Evolutionary conservation across 306 rosid genomes (phyloP).

Genomic region (Lotus japonicus): DNA sequence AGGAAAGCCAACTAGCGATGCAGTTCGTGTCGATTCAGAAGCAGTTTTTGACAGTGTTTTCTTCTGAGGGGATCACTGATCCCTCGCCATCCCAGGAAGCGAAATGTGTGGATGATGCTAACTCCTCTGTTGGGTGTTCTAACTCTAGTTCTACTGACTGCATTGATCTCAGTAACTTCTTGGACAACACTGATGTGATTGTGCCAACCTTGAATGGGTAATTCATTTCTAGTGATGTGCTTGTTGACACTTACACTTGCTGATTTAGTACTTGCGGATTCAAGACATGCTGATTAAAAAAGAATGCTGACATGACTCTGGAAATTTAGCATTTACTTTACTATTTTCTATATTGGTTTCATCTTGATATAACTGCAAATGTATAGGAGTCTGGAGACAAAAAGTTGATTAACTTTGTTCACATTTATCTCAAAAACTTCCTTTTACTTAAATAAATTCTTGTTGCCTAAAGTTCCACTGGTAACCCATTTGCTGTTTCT

Average conservation of each 20-base stretch:
- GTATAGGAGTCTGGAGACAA: no score
- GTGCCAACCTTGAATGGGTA: slow-evolving; percentile 91
- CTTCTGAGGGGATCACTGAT: slow-evolving; percentile 21
- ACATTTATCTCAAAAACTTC: no score
- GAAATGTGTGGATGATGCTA: slow-evolving; percentile 12
- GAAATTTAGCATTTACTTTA: no score
- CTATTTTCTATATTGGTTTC: no score
- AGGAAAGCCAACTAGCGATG: slow-evolving; percentile 44
- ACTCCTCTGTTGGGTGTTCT: slow-evolving; percentile 8
- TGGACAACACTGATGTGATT: slow-evolving; percentile 64
- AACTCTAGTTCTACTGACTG: slow-evolving; percentile 34
- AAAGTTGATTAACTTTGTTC: no score
- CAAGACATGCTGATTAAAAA: no score
- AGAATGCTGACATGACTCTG: no score
- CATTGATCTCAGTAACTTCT: slow-evolving; percentile 69
- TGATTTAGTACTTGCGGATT: not conserved
- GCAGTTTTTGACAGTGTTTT: slow-evolving; percentile 45
- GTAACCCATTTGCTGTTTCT: not conserved
- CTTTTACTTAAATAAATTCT: no score
- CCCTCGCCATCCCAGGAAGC: slow-evolving; percentile 16
- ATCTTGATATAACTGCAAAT: no score
- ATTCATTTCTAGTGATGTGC: not conserved
- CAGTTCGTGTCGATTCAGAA: slow-evolving; percentile 68
- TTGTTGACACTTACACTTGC: not conserved
- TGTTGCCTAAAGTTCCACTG: no score